Conservation (phyloP, 2,329 filamentous ascomycete genomes). For the Epichloe aotearoae region DNA sequence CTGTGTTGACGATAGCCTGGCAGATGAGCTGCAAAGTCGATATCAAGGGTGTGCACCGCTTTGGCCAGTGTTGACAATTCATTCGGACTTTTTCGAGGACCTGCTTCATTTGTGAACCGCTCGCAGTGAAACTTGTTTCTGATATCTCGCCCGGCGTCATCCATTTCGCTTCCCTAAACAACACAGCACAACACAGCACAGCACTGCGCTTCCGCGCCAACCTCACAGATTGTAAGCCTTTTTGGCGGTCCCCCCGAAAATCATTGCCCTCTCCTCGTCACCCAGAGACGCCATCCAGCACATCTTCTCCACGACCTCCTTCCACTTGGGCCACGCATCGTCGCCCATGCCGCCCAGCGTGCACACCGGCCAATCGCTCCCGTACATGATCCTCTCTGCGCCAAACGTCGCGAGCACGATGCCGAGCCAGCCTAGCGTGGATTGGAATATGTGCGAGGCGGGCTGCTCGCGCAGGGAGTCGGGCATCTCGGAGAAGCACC, state of each 20-base stretch:
- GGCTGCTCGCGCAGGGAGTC: constrained; percentile 34
- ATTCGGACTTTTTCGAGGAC: no score
- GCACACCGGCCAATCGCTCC: constrained; percentile 88
- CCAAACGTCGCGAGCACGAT: constrained; percentile 62
- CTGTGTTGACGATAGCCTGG: no score
- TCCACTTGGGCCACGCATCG: constrained; percentile 65
- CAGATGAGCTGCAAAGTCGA: no score
- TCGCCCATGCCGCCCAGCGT: constrained; percentile 39
- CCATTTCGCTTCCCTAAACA: no score
- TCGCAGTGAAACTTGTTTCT: no score
- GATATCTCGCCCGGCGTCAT: not conserved
- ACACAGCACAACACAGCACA: no score
- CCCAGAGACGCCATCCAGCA: constrained; percentile 49
- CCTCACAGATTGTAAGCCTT: constrained; percentile 50
- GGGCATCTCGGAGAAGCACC: constrained; percentile 68
- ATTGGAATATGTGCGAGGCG: constrained; percentile 45
- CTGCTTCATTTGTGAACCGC: no score
- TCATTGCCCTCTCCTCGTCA: constrained; percentile 46
- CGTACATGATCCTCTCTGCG: constrained; percentile 67
- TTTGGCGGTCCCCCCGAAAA: constrained; percentile 64
- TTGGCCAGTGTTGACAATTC: no score
- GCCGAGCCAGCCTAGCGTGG: constrained; percentile 57
- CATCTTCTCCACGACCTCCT: constrained; percentile 51
- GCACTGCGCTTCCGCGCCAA: no score
- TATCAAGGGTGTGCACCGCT: no score